A percentile compares a stretch with the other conserved stretches of the same genome.
These are phyloP conservation scores for Trichoderma virens DNA, from an alignment of 495 filamentous ascomycete genomes.

Conservation along the genomic window DNA sequence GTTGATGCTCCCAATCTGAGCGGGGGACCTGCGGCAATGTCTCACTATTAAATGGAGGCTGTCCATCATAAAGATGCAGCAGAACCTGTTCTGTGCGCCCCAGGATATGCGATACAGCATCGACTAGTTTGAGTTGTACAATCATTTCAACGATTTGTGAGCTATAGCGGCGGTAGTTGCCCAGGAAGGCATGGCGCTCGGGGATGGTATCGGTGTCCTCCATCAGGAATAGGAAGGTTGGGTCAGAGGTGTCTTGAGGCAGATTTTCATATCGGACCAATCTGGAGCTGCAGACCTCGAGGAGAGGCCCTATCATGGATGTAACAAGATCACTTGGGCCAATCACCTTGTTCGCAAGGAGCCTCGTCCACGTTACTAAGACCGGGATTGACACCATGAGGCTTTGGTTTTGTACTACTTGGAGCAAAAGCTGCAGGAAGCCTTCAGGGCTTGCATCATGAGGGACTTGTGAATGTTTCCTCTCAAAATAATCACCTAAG, in stretches of 20 bases:
- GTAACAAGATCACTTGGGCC: conserved; percentile 57
- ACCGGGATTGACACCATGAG: conserved; percentile 87
- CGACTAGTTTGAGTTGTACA: conserved; percentile 67
- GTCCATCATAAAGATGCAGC: conserved; percentile 63
- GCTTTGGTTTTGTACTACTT: conserved; percentile 74
- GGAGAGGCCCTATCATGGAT: conserved; percentile 60
- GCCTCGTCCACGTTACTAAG: conserved; percentile 78
- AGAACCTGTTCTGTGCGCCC: conserved; percentile 64
- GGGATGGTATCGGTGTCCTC: conserved; percentile 94
- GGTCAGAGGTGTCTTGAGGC: conserved; percentile 70
- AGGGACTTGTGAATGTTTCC: conserved; percentile 55
- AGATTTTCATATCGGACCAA: conserved; percentile 79
- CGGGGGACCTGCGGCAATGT: neutral
- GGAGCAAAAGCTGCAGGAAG: conserved; percentile 72
- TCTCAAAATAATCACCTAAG: conserved; percentile 74
- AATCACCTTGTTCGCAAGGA: conserved; percentile 60
- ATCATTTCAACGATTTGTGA: conserved; percentile 76
- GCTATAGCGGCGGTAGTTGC: conserved; percentile 90
- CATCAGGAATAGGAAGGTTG: conserved; percentile 69
- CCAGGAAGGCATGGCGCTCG: conserved; percentile 93
- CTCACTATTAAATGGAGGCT: conserved; percentile 61
- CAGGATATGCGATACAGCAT: conserved; percentile 82
- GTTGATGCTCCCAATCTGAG: neutral
- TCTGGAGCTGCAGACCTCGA: conserved; percentile 71
- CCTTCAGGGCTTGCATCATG: conserved; percentile 53